Evolutionary conservation across 2,329 filamentous ascomycete species (phyloP).

Genomic region (Fusarium metavorans): DNA sequence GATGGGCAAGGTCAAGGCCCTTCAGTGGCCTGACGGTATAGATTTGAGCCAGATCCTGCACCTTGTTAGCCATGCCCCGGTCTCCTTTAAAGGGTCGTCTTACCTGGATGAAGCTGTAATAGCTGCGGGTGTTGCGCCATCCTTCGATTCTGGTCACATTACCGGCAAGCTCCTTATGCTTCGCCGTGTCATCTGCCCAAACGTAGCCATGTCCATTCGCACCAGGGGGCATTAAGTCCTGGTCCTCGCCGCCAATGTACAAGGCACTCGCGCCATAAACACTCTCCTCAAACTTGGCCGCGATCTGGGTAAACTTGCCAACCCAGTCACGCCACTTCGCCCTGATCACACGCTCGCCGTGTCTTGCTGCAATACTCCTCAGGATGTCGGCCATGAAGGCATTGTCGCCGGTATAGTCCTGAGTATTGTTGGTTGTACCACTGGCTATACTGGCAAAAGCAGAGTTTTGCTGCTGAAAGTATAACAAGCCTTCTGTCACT

Average conservation of each 20-base stretch:
- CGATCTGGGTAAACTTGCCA: conserved; percentile 91
- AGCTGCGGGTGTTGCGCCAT: conserved; percentile 95
- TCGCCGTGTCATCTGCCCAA: conserved; percentile 86
- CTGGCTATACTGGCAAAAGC: conserved; percentile 63
- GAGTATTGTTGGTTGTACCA: conserved; percentile 54
- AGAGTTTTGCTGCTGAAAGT: conserved; percentile 86
- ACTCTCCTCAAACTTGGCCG: conserved; percentile 93
- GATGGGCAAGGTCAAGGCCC: conserved; percentile 88
- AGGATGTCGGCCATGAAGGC: conserved; percentile 90
- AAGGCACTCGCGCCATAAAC: conserved; percentile 94
- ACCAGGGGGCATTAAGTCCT: conserved; percentile 67
- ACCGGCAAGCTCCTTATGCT: conserved; percentile 87
- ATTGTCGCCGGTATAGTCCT: conserved; percentile 86
- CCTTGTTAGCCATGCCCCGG: conserved; percentile 18
- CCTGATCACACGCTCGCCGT: conserved; percentile 90
- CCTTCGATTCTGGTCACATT: conserved; percentile 95
- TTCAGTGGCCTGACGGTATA: conserved; percentile 77
- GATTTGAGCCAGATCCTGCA: conserved; percentile 72
- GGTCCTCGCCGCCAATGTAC: conserved; percentile 83
- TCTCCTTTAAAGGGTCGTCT: conserved; percentile 24
- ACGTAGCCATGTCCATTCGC: conserved; percentile 92
- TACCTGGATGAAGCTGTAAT: conserved; percentile 94
- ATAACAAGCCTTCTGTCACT: conserved; percentile 85
- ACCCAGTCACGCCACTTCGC: conserved; percentile 96
- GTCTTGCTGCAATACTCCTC: conserved; percentile 84